Base-by-base conservation (phyloP, 495 filamentous ascomycete genomes). In the Penicillium psychrofluorescens region DNA sequence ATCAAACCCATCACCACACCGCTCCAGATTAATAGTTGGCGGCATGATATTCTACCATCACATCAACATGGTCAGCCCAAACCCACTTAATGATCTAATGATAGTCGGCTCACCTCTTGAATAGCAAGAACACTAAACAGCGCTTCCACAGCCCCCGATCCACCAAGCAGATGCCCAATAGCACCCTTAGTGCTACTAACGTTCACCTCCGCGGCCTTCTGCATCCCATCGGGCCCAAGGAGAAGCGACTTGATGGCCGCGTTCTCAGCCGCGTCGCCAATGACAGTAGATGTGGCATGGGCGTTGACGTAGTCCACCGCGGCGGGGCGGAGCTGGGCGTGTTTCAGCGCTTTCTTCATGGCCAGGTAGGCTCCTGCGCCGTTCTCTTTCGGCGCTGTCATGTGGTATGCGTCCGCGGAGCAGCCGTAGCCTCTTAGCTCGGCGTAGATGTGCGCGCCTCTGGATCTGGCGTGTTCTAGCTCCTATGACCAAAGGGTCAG, bases 141-240 rank as follows among this genome's bases (percentile, higher is more conserved):
- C 8, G 90, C 87, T 59, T 97, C 92, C 12, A 95, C 77, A 0
- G 90, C 85, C 8, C 92, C 92, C 7, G 92, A 83, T 16, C 88
- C 92, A 8, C 92, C 92, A 6, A 98, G 77, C 8, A 98, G 68
- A 72, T 98, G 92, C 0, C 92, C 92, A 41, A 94, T 72, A 8
- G 92, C 88, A 10, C 92, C 90, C 66, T 98, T 98, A 2, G 88
- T 95, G 58, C 91, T 90, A 54, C 88, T 95, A 29, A 96, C 74
- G 44, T 90, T 86, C 28, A 97, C 75, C 7, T 91, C 67, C 10
- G 63, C 52, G 29, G 86, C 72, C n/a, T 64, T 67, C 6, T 63
- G 48, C 42, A 75, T 70, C 0, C 89, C 90, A 7, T 83, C 76
- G 4, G 80, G 72, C 1, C 85, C 87, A 11, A 89, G 68, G 61